A percentile compares a stretch with the other conserved stretches of the same genome.
Evolutionary conservation across 208 protist genomes (phyloP).

Genomic region (Phytomonas sp.): DNA sequence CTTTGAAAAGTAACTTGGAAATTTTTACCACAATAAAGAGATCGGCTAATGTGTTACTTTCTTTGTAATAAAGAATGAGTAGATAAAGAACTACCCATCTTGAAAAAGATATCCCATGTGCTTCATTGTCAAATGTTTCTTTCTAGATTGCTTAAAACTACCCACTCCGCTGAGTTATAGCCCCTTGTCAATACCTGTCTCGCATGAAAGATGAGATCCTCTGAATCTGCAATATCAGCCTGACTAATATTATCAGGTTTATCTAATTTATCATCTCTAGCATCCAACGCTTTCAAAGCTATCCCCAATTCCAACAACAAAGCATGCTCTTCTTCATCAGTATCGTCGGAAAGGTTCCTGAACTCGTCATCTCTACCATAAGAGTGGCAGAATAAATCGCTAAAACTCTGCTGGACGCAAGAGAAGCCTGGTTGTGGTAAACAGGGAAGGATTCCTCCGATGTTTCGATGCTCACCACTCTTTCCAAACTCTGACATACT

Average conservation of each 20-base stretch:
- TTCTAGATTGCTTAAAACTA: constrained; percentile 16
- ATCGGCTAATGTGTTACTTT: neutral
- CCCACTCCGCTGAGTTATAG: constrained; percentile 53
- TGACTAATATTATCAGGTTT: neutral
- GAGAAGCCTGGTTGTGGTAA: neutral
- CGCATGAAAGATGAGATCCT: constrained; percentile 24
- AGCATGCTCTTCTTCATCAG: neutral
- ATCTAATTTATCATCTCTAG: neutral
- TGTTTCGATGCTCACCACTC: neutral
- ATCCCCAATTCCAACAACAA: neutral
- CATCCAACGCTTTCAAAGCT: neutral
- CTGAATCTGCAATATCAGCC: constrained; percentile 3
- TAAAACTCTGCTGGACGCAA: neutral
- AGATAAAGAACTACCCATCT: neutral
- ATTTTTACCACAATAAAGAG: neutral
- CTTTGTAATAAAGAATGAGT: neutral
- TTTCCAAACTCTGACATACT: neutral
- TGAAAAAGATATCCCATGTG: neutral
- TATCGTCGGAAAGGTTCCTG: neutral
- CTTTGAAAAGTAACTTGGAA: neutral
- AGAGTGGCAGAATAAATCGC: neutral
- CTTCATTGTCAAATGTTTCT: neutral
- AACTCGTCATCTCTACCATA: neutral
- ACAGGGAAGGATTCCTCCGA: neutral
- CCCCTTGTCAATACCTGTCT: constrained; percentile 37